Conservation (phyloP, 371 early-diverging fungal genomes). For the Rhizopus stolonifer region DNA sequence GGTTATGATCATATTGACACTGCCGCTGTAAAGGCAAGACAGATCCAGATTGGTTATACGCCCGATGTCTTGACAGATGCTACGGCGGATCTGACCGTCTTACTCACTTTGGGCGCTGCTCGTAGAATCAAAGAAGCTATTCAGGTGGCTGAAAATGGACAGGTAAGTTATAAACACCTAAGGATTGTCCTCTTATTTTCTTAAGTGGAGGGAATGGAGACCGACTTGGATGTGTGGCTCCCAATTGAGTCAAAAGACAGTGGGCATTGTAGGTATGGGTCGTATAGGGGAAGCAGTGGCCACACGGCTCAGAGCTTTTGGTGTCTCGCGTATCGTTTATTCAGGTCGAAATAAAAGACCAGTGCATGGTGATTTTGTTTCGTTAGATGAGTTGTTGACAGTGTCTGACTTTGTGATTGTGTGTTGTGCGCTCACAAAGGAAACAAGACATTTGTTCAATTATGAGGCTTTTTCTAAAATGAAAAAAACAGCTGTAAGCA, state of each 20-base stretch:
- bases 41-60: slow-evolving; percentile 74
- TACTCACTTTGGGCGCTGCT: slow-evolving; percentile 72
- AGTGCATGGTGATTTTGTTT: slow-evolving; percentile 45
- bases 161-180: slow-evolving; percentile 27
- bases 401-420: slow-evolving; percentile 74
- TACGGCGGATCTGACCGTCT: slow-evolving; percentile 79
- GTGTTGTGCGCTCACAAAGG: slow-evolving; percentile 69
- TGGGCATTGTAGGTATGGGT: slow-evolving; percentile 87
- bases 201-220: slow-evolving; percentile 65
- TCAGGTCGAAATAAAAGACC: slow-evolving; percentile 44
- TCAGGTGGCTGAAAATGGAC: slow-evolving; percentile 56
- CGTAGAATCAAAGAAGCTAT: slow-evolving; percentile 69
- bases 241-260: slow-evolving; percentile 72
- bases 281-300: slow-evolving; percentile 83
- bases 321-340: slow-evolving; percentile 61
- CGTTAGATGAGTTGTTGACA: slow-evolving; percentile 57
- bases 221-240: slow-evolving; percentile 76
- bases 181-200: no score
- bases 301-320: slow-evolving; percentile 70
- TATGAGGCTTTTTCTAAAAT: slow-evolving; percentile 63
- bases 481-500: slow-evolving; percentile 63
- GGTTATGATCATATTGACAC: slow-evolving; percentile 86
- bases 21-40: slow-evolving; percentile 40
- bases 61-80: slow-evolving; percentile 91
- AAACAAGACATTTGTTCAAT: slow-evolving; percentile 72